Base-by-base conservation (phyloP, 176 grass and related monocot species). In the Leersia perrieri region DNA sequence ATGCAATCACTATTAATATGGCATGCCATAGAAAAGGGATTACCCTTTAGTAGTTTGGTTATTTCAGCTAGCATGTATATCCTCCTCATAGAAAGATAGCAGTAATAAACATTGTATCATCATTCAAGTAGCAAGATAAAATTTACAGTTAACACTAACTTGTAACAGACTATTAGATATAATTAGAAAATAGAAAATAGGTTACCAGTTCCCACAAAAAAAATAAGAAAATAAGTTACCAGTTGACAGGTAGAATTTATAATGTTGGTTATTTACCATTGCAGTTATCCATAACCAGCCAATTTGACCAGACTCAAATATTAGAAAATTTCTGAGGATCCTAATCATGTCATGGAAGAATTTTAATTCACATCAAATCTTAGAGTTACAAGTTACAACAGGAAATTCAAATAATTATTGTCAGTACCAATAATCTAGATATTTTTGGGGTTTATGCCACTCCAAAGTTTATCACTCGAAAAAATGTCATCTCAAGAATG, bases 121-220 rank as follows among this genome's bases (percentile, higher is more conserved):
- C 23, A 70, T 12, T 33, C 29, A 73, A 26, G 11, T 72, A 41
- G 68, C 68, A 73, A 33, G 39, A 32, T n/a, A 63, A 22, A 33
- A 60, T 41, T 61, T 73, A 53, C 35, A 72, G 38, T 41, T 61
- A 63, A 53, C 35, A 82, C 55, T 82, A 82, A 72, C 55, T 72
- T 71, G 28, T 45, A 42, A 33, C 18, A 9, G 47, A 15, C 18
- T 8, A 51, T 20, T 18, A 45, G 42, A 45, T 16, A 45, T 15
- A 45, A 45, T 45, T 45, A 45, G n/a, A n/a, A n/a, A n/a, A n/a
- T n/a, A n/a, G n/a, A n/a, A n/a, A n/a, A n/a, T n/a, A n/a, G n/a
- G n/a, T 27, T 27, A 16, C 1, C 0, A 70, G 23, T 60, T 69
- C 29, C 28, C 40, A 29, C 28, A 32, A 57, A 18, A 35, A 34